phyloP scores from a whole-genome alignment of 2,329 filamentous ascomycete genomes.

The Erysiphe neolycopersici region DNA sequence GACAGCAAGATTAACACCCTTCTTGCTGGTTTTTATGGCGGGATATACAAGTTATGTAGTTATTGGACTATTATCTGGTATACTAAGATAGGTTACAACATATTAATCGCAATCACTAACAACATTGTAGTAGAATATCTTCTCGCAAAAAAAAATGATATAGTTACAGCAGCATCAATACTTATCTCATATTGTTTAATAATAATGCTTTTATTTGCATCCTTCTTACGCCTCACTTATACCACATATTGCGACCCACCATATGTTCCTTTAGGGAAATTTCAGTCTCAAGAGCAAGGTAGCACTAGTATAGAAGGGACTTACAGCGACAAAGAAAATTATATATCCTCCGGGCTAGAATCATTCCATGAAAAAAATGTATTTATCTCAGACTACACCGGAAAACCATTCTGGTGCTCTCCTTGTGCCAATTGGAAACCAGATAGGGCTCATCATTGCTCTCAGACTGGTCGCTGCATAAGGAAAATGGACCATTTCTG shows the following conservation, averaged over 20 bases:
- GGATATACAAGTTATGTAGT: slow-evolving; percentile 47
- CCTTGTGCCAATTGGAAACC: slow-evolving; percentile 69
- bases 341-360: slow-evolving; percentile 43
- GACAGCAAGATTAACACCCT: slow-evolving; percentile 28
- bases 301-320: slow-evolving; percentile 8
- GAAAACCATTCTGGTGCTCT: slow-evolving; percentile 66
- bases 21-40: slow-evolving; percentile 36
- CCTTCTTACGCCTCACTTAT: slow-evolving; percentile 46
- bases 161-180: slow-evolving; percentile 36
- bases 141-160: slow-evolving; percentile 20
- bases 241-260: slow-evolving; percentile 46
- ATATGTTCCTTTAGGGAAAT: slow-evolving; percentile 35
- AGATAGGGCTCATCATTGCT: slow-evolving; percentile 68
- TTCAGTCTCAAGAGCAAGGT: slow-evolving; percentile 5
- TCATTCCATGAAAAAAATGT: slow-evolving; percentile 58
- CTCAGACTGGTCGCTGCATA: slow-evolving; percentile 68
- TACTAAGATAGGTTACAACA: slow-evolving; percentile 12
- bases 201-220: slow-evolving; percentile 33
- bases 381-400: slow-evolving; percentile 62
- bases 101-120: neutral
- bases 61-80: slow-evolving; percentile 40
- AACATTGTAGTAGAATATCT: slow-evolving; percentile 39
- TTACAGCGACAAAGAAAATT: slow-evolving; percentile 10
- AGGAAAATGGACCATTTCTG: slow-evolving; percentile 89
- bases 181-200: slow-evolving; percentile 48